Base-by-base conservation (phyloP, 2,329 filamentous ascomycete genomes). In the Talaromyces sp. region DNA sequence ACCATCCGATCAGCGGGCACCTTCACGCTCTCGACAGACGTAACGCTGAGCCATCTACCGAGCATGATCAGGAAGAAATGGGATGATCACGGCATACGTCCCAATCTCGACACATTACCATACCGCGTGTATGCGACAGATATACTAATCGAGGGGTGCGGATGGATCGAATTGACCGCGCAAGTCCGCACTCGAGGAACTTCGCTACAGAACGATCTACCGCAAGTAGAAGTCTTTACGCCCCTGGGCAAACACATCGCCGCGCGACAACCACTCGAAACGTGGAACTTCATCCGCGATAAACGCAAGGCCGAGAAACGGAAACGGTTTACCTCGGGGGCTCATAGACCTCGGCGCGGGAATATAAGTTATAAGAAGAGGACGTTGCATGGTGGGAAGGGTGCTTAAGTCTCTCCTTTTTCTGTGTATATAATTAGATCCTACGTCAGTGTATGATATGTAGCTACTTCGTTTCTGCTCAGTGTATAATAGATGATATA, bases 141-240 rank as follows among this genome's bases (percentile, higher is more conserved):
- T 73, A 87, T 99, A 27, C 81, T 99, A 14, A 88, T 99, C 59
- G 94, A 98, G 75, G 93, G 95, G 1, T 89, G 93, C 31, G 95
- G 95, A 8, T 99, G 96, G 91, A 85, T 99, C 2, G 95, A 99
- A 77, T 77, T 99, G 47, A 88, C 88, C 0, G 89, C 89, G 3
- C 94, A 99, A 78, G 87, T 96, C 10, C 87, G 94, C 60, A 85
- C 83, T 11, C 59, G 27, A 43, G 2, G 31, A 14, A 37, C 9
- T 37, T 37, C 54, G 16, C 60, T 41, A 13, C 41, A 14, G 75
- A 24, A 52, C 10, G n/a, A 65, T 14, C 88, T 87, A 81, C 92
- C 92, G 0, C 82, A 88, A 10, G 85, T 99, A 7, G 93, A 98
- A 69, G 87, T 98, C 0, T 97, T 90, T 72, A 90, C 86, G 33